phyloP scores from a whole-genome alignment of 2,329 filamentous ascomycete species.

The Alternaria burnsii region DNA sequence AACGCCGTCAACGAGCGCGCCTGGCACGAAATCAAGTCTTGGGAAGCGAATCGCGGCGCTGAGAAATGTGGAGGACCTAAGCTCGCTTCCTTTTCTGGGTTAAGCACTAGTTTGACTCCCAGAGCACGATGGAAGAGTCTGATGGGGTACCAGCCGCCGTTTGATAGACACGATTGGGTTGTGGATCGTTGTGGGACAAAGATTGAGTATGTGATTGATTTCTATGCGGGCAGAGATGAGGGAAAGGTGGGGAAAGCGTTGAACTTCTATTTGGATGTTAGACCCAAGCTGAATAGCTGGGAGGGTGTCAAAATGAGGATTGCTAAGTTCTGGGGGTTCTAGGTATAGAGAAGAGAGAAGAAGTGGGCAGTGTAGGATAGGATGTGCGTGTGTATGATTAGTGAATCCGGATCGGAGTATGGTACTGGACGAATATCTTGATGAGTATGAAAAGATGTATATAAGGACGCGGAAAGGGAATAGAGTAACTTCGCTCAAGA shows the following conservation, averaged over 20 bases:
- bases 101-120: conserved; percentile 72
- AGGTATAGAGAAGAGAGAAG: not conserved
- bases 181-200: conserved; percentile 87
- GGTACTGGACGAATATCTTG: not conserved
- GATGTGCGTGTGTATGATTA: not conserved
- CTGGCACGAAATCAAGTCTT: conserved; percentile 88
- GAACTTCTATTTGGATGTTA: conserved; percentile 71
- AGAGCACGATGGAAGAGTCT: conserved; percentile 82
- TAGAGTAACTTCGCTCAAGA: not conserved
- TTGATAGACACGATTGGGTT: conserved; percentile 97
- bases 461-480: not conserved
- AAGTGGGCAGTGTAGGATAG: not conserved
- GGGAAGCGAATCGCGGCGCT: conserved; percentile 74
- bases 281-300: conserved; percentile 70
- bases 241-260: conserved; percentile 57
- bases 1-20: conserved; percentile 98
- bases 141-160: conserved; percentile 88
- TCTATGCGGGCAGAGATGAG: conserved; percentile 78
- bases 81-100: conserved; percentile 82
- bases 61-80: conserved; percentile 79
- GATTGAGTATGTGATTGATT: conserved; percentile 97
- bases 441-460: not conserved
- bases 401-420: not conserved
- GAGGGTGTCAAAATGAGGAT: conserved; percentile 68
- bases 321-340: conserved; percentile 58